A percentile compares a stretch with the other conserved stretches of the same genome.
These are phyloP conservation scores for Microglena sp. DNA, from an alignment of 139 green algal species.

Conservation along the genomic window DNA sequence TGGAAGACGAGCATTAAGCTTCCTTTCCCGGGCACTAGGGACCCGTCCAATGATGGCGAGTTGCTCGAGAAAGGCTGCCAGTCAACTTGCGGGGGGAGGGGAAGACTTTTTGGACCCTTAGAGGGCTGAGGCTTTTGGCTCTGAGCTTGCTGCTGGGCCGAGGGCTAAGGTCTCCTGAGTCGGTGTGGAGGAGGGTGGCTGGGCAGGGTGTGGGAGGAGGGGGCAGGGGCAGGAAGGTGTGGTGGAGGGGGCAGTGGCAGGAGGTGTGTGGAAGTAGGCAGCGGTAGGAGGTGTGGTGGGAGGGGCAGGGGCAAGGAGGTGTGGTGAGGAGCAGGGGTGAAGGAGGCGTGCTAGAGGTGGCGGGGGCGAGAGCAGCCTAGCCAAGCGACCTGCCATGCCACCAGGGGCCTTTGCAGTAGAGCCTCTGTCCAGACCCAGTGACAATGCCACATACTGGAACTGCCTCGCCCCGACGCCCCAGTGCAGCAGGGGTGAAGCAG, in stretches of 20 bases:
- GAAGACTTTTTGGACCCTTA: not conserved
- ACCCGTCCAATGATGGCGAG: constrained; percentile 3
- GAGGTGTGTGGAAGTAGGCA: not conserved
- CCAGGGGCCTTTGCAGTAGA: constrained; percentile 1
- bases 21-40: not conserved
- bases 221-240: not conserved
- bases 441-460: not conserved
- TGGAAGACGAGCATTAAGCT: not conserved
- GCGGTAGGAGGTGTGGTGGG: not conserved
- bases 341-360: not conserved
- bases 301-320: not conserved
- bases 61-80: not conserved
- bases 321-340: too few species aligned
- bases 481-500: too few species aligned
- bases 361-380: not conserved
- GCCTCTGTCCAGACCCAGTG: not conserved
- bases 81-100: not conserved
- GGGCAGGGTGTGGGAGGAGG: not conserved
- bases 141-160: not conserved
- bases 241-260: too few species aligned
- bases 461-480: not conserved
- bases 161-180: too few species aligned
- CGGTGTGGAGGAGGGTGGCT: not conserved
- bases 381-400: not conserved
- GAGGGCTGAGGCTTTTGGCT: too few species aligned